Base-by-base conservation (phyloP, 2,329 filamentous ascomycete species). In the Stachybotrys chlorohalonatus region DNA sequence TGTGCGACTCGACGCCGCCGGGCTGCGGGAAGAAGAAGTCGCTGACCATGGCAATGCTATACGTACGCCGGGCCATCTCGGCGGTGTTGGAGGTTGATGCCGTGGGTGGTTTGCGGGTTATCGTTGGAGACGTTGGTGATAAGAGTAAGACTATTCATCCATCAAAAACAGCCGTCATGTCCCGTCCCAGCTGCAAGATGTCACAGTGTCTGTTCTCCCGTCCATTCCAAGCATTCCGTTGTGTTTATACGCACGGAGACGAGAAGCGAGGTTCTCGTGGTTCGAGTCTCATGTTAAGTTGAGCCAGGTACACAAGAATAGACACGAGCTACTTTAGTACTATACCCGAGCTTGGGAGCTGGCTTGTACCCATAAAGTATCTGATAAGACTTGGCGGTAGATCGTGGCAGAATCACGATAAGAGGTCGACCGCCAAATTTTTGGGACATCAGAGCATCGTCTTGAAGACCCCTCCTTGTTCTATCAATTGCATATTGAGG, bases 11-110 rank as follows among this genome's bases (percentile, higher is more conserved):
- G 60, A 99, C 85, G 64, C 94, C 94, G 67, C 94, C 92, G 53
- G 94, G 93, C 67, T 97, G 93, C 13, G 94, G 94, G 69, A 95
- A 99, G 85, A 99, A 99, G 81, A 95, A 96, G 78, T 99, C 94
- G 81, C 93, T 92, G 70, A 96, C 89, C 94, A 99, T 99, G 59
- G 83, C 84, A 73, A 86, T 86, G 66, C 84, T 86, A 71, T 85
- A 86, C 36, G 79, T 82, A 59, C 76, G 76, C 62, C 75, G 79
- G 62, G 76, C 71, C 73, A 80, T 82, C 54, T 62, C 72, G 70
- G 64, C 58, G 62, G 59, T 45, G 46, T 3, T 47, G 46, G 24
- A 24, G 24, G 24, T 24, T 47, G 9, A 47, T 42, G 36, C 36
- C 36, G 36, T 13, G 36, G 36, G 24, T 24, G 24, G 4, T 24